These are phyloP conservation scores for Penicillium desertorum DNA, from an alignment of 495 filamentous ascomycete genomes.

Conservation along the genomic window DNA sequence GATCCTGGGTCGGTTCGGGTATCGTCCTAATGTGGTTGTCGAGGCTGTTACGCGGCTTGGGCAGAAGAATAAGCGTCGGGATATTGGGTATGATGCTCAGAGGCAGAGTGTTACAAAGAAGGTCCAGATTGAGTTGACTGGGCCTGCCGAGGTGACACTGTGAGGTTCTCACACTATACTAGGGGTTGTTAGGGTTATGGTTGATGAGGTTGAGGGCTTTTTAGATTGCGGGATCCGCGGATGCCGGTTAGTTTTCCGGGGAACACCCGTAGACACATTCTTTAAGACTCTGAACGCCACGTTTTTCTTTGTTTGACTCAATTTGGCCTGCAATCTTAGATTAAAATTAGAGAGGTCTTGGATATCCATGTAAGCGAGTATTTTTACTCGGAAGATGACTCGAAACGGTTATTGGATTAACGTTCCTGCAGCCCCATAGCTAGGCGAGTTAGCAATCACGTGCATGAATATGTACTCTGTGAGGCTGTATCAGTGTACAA, in stretches of 20 bases:
- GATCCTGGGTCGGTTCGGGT: conserved; percentile 52
- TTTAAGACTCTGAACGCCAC: no score
- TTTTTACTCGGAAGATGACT: background rate
- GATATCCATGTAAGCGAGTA: background rate
- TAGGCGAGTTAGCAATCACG: background rate
- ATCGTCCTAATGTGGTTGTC: conserved; percentile 47
- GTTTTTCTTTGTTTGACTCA: background rate
- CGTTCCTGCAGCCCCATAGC: background rate
- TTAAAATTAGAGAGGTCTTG: background rate
- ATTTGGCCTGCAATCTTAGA: background rate
- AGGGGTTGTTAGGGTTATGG: no score
- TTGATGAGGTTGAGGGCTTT: no score
- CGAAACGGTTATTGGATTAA: background rate
- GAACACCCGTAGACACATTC: no score
- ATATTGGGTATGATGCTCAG: conserved; percentile 13
- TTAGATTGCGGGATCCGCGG: no score
- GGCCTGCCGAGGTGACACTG: conserved; percentile 22
- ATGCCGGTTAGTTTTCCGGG: no score
- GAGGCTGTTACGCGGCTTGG: conserved; percentile 58
- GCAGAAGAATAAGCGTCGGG: conserved; percentile 14
- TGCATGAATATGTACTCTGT: background rate
- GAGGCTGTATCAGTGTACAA: background rate
- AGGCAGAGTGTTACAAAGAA: conserved; percentile 26
- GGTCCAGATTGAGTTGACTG: conserved; percentile 27
- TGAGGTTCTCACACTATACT: background rate